Evolutionary conservation across 768 basidiomycete genomes (phyloP).

Genomic region (Austroboletus eburneus): DNA sequence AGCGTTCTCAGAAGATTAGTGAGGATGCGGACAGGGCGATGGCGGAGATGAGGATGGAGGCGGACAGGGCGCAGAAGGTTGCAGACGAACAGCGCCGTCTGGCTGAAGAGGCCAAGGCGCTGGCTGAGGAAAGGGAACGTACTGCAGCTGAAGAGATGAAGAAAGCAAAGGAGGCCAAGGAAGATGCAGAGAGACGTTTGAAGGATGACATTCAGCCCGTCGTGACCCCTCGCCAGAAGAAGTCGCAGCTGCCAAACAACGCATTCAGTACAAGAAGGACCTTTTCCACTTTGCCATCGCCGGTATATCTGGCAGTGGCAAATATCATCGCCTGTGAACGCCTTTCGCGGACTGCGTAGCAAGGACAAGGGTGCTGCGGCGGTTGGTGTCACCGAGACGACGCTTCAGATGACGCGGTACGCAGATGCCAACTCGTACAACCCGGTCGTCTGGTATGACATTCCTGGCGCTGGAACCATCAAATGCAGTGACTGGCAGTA

Average conservation of each 20-base stretch:
- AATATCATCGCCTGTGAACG: constrained; percentile 35
- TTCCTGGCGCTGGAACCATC: constrained; percentile 34
- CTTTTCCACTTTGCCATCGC: constrained; percentile 33
- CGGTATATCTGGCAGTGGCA: constrained; percentile 33
- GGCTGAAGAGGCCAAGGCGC: constrained; percentile 10
- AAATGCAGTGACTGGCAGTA: constrained; percentile 33
- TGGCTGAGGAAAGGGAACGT: too few species aligned
- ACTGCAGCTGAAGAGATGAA: constrained; percentile 12
- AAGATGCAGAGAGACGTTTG: constrained; percentile 16
- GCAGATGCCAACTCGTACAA: constrained; percentile 15
- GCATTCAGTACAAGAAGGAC: constrained; percentile 21
- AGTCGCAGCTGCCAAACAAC: constrained; percentile 12
- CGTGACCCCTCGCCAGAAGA: constrained; percentile 21
- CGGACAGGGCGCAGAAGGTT: constrained; percentile 1
- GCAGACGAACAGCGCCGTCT: constrained; percentile 10
- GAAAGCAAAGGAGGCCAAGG: constrained; percentile 4
- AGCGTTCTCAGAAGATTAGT: background rate
- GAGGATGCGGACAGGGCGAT: constrained; percentile 6
- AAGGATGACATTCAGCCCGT: constrained; percentile 26
- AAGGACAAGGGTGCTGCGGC: constrained; percentile 21
- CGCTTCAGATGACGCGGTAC: constrained; percentile 22
- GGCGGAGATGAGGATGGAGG: constrained; percentile 8
- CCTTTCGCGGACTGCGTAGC: constrained; percentile 29
- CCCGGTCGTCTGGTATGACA: constrained; percentile 33
- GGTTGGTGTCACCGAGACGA: constrained; percentile 30